Conservation (phyloP, 768 basidiomycete genomes). For the Suillus ampliporus region DNA sequence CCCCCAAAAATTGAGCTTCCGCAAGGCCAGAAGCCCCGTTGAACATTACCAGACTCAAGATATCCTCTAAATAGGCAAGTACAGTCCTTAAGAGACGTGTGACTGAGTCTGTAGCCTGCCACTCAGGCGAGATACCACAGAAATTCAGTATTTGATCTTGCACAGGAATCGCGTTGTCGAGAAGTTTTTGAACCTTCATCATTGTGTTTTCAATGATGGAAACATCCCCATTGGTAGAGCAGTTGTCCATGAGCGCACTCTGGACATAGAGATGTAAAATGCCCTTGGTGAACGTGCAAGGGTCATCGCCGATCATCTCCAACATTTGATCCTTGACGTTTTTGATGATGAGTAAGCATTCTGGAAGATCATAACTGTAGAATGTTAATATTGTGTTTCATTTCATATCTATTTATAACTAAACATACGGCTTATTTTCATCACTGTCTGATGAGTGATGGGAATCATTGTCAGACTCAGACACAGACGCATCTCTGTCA, state of each 20-base stretch:
- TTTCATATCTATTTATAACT: neutral
- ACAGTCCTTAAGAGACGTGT: neutral
- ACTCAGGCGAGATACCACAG: no score
- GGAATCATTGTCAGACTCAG: neutral
- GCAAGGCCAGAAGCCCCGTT: neutral
- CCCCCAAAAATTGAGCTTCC: neutral
- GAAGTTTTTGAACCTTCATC: no score
- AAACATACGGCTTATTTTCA: neutral
- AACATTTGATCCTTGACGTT: neutral
- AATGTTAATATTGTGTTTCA: neutral
- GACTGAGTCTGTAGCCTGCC: no score
- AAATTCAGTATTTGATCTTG: no score
- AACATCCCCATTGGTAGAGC: no score
- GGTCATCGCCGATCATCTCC: neutral
- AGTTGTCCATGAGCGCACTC: no score
- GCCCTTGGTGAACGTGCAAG: neutral
- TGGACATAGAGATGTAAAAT: no score
- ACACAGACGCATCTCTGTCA: neutral
- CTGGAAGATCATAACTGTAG: neutral
- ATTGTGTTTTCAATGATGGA: no score
- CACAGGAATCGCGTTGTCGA: no score
- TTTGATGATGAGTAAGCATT: neutral
- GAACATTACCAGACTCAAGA: neutral
- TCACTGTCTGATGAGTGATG: neutral
- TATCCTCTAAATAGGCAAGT: neutral